phyloP scores from a whole-genome alignment of 768 basidiomycete genomes.

The Sarcodon sp. region DNA sequence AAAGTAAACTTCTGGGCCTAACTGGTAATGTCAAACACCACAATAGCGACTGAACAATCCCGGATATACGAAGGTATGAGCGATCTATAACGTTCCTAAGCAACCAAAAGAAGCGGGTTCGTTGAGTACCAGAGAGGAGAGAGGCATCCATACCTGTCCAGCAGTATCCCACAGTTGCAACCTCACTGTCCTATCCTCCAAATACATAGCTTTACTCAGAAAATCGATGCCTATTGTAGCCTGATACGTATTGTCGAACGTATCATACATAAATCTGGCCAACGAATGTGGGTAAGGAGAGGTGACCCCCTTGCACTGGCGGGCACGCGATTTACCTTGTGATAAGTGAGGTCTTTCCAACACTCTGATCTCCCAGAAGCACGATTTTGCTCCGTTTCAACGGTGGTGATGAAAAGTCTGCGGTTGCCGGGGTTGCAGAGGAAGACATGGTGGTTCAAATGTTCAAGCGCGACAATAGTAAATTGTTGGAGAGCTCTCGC shows the following conservation, averaged over 20 bases:
- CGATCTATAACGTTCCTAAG: constrained; percentile 90
- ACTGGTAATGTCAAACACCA: constrained; percentile 99
- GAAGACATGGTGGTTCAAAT: constrained; percentile 17
- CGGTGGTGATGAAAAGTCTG: constrained; percentile 79
- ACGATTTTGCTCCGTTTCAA: constrained; percentile 96
- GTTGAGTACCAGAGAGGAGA: constrained; percentile 1
- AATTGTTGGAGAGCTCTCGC: too few species aligned
- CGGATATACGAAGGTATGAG: constrained; percentile 98
- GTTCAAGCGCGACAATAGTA: not conserved
- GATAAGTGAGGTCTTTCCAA: constrained; percentile 97
- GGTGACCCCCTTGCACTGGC: not conserved
- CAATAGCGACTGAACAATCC: constrained; percentile 97
- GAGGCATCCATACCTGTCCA: constrained; percentile 48
- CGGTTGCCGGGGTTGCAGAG: constrained; percentile 53
- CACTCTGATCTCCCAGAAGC: constrained; percentile 91
- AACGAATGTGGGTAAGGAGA: not conserved
- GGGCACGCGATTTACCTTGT: constrained; percentile 49
- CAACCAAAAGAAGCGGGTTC: not conserved
- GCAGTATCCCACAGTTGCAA: constrained; percentile 99
- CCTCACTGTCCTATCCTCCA: constrained; percentile 95
- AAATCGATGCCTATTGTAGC: constrained; percentile 99
- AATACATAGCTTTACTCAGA: constrained; percentile 98
- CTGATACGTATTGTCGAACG: constrained; percentile 99
- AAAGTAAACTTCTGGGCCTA: constrained; percentile 16
- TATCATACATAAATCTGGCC: constrained; percentile 94